Conservation (phyloP, 768 basidiomycete species). For the Podaxis sp. region DNA sequence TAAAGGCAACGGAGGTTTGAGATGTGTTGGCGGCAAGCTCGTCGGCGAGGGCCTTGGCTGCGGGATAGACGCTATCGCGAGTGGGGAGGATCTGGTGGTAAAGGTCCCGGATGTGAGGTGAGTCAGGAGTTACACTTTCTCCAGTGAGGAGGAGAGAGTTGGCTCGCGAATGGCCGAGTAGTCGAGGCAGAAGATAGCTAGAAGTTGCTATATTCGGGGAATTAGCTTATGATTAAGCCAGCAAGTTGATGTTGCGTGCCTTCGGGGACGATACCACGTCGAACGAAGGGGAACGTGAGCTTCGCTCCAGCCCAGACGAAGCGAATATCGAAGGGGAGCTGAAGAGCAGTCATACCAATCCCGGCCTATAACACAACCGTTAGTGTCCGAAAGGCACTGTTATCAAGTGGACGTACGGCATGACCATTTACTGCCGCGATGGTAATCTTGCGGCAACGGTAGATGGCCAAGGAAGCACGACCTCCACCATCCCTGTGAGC, state of each 20-base stretch:
- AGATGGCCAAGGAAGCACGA: constrained; percentile 43
- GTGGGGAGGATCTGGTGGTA: constrained; percentile 49
- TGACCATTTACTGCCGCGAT: constrained; percentile 53
- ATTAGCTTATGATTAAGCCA: not conserved
- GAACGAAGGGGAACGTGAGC: constrained; percentile 48
- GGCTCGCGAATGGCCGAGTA: constrained; percentile 52
- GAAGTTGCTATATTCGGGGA: constrained; percentile 22
- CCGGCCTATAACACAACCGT: constrained; percentile 33
- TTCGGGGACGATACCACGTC: constrained; percentile 53
- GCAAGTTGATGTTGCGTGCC: constrained; percentile 27
- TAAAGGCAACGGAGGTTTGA: constrained; percentile 48
- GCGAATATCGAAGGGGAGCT: constrained; percentile 53
- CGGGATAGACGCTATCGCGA: constrained; percentile 52
- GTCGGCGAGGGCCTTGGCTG: constrained; percentile 49
- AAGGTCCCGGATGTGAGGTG: constrained; percentile 41
- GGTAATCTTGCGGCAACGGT: constrained; percentile 56
- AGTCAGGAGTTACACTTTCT: constrained; percentile 41
- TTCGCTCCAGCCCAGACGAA: constrained; percentile 54
- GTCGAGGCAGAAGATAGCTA: constrained; percentile 51
- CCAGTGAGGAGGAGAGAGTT: constrained; percentile 52
- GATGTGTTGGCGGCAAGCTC: constrained; percentile 54
- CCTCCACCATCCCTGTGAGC: constrained; percentile 54
- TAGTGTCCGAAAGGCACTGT: not conserved
- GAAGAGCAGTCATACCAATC: constrained; percentile 48
- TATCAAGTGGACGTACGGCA: constrained; percentile 31